Percentiles rank a stretch among this genome's conserved stretches.
Conservation (phyloP, 2,329 filamentous ascomycete genomes). For the Cryphonectria japonica region DNA sequence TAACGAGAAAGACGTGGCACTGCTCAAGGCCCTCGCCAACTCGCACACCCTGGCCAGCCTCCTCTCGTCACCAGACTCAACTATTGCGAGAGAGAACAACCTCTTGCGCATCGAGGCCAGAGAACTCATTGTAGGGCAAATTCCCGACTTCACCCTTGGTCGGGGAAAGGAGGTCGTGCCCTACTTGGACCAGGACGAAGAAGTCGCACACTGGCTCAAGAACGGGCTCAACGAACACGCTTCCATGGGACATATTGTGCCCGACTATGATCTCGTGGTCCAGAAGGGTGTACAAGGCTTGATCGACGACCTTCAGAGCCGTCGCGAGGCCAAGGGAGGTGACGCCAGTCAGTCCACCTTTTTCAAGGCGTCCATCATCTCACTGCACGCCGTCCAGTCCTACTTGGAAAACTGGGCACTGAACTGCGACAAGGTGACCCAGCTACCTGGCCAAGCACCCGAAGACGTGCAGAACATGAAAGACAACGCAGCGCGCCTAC, state of each 20-base stretch:
- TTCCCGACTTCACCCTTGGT: constrained; percentile 22
- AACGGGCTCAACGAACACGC: constrained; percentile 16
- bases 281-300: constrained; percentile 8
- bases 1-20: neutral
- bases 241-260: constrained; percentile 22
- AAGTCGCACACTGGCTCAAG: constrained; percentile 14
- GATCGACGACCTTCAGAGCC: neutral
- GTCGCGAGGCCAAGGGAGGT: neutral
- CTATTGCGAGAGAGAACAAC: neutral
- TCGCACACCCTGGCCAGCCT: constrained; percentile 6
- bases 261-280: constrained; percentile 12
- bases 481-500: constrained; percentile 8
- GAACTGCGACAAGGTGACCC: constrained; percentile 4
- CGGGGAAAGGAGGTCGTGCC: constrained; percentile 22
- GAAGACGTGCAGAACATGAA: constrained; percentile 17
- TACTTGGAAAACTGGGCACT: constrained; percentile 7
- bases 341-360: neutral
- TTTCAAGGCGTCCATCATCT: neutral
- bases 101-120: constrained; percentile 5
- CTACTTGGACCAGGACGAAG: constrained; percentile 21
- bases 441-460: neutral
- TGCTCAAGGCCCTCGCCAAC: constrained; percentile 12
- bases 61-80: constrained; percentile 8
- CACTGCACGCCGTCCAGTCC: constrained; percentile 6
- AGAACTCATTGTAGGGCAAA: constrained; percentile 19